These are phyloP conservation scores for Hericium erinaceus DNA, from an alignment of 768 basidiomycete genomes.

Conservation along the genomic window DNA sequence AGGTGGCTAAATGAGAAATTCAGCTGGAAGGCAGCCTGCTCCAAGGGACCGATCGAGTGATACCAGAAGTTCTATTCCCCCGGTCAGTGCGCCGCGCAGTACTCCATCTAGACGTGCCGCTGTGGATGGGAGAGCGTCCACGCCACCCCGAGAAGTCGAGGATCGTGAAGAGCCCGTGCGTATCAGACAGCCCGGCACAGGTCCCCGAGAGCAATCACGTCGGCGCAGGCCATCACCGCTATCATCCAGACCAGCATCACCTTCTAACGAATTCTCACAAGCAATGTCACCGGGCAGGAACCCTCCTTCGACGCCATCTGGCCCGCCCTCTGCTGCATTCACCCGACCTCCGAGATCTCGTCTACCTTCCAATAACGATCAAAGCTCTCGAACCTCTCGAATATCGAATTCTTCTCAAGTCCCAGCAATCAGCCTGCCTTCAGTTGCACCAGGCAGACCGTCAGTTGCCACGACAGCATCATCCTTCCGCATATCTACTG, in stretches of 20 bases:
- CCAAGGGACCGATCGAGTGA: not conserved
- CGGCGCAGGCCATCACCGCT: constrained; percentile 5
- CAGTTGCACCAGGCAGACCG: constrained; percentile 11
- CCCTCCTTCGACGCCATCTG: not conserved
- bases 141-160: constrained; percentile 3
- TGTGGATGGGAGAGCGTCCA: constrained; percentile 2
- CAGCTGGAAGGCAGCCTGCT: not conserved
- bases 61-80: too few species aligned
- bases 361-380: not conserved
- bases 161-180: constrained; percentile 5
- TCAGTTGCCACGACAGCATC: constrained; percentile 8
- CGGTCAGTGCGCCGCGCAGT: too few species aligned
- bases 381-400: not conserved
- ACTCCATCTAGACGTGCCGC: too few species aligned
- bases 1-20: not conserved
- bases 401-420: not conserved
- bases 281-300: not conserved
- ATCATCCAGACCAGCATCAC: constrained; percentile 4
- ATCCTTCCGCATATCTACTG: not conserved
- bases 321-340: not conserved
- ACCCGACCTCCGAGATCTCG: constrained; percentile 3
- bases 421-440: constrained; percentile 1
- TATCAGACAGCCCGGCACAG: constrained; percentile 1
- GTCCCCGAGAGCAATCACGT: not conserved
- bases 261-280: not conserved